These are phyloP conservation scores for Coniophora puteana DNA, from an alignment of 1,284 basidiomycete species.

Conservation along the genomic window DNA sequence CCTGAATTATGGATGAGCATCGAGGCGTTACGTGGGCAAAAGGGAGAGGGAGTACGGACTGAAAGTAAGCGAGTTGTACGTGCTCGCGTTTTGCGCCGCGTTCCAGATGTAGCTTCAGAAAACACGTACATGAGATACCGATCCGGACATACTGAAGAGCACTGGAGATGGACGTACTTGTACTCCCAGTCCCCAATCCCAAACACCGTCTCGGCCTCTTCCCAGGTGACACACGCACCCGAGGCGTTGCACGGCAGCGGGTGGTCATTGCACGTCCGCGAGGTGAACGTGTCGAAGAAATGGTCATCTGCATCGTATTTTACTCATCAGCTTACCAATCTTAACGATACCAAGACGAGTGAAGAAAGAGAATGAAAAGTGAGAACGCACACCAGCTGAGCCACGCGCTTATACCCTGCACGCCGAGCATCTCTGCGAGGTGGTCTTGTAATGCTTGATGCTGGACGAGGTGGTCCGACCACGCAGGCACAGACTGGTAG, in stretches of 20 bases:
- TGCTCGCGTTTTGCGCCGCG: conserved; percentile 35
- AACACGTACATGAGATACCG: too few relatives aligned
- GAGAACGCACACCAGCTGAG: conserved; percentile 38
- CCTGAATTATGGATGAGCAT: too few relatives aligned
- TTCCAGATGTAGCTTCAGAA: conserved; percentile 48
- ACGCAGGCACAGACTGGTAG: conserved; percentile 44
- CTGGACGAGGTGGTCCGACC: conserved; percentile 46
- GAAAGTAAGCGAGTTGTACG: conserved; percentile 44
- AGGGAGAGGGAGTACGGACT: conserved; percentile 25
- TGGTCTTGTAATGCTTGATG: conserved; percentile 37
- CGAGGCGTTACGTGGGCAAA: not conserved
- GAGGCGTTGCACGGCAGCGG: conserved; percentile 45
- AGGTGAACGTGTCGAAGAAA: conserved; percentile 48
- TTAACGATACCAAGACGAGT: not conserved
- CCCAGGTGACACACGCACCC: conserved; percentile 39
- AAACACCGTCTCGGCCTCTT: conserved; percentile 42
- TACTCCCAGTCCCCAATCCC: conserved; percentile 45
- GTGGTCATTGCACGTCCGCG: conserved; percentile 46
- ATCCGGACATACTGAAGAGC: too few relatives aligned
- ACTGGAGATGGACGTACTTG: conserved; percentile 29
- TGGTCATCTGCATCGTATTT: conserved; percentile 30
- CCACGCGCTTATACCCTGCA: conserved; percentile 41
- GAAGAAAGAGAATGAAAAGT: too few relatives aligned
- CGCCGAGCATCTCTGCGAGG: conserved; percentile 43
- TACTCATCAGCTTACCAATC: too few relatives aligned